phyloP scores from a whole-genome alignment of 2,329 filamentous ascomycete genomes.

The Dryadomyces quercivorus region DNA sequence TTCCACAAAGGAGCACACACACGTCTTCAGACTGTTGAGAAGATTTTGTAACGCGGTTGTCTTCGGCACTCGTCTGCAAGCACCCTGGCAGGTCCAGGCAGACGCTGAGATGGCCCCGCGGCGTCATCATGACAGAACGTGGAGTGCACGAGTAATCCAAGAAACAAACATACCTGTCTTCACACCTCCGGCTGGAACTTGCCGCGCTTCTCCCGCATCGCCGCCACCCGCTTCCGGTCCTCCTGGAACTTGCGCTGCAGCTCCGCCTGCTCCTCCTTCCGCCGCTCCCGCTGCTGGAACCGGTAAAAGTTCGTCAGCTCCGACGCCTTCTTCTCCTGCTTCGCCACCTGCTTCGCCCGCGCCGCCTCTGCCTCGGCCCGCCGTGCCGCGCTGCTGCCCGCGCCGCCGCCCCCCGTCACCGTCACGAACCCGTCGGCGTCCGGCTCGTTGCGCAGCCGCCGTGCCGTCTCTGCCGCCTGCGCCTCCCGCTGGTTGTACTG shows the following conservation, averaged over 20 bases:
- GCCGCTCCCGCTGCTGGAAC: constrained; percentile 70
- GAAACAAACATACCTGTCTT: no score
- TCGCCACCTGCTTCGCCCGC: constrained; percentile 47
- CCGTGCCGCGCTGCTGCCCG: constrained; percentile 63
- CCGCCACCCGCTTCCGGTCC: constrained; percentile 58
- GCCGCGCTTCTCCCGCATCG: constrained; percentile 55
- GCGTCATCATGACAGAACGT: constrained; percentile 20
- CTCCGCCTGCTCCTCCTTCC: constrained; percentile 61
- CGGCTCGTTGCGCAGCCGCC: constrained; percentile 60
- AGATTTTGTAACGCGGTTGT: constrained; percentile 32
- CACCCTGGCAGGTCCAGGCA: constrained; percentile 7
- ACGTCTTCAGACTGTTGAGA: constrained; percentile 19
- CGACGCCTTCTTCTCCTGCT: constrained; percentile 45
- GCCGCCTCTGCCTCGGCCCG: constrained; percentile 57
- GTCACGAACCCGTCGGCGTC: constrained; percentile 96
- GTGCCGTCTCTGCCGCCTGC: constrained; percentile 49
- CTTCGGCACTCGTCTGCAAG: constrained; percentile 29
- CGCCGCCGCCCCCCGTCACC: constrained; percentile 70
- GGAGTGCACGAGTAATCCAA: no score
- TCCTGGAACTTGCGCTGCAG: constrained; percentile 63
- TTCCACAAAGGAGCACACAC: no score
- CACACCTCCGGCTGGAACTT: constrained; percentile 42
- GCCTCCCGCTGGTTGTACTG: constrained; percentile 63
- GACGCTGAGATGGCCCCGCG: constrained; percentile 26
- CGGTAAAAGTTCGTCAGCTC: constrained; percentile 66